A percentile compares a stretch with the other conserved stretches of the same genome.
phyloP scores from a whole-genome alignment of 2,329 filamentous ascomycete genomes.

The Achaetomium macrosporum region DNA sequence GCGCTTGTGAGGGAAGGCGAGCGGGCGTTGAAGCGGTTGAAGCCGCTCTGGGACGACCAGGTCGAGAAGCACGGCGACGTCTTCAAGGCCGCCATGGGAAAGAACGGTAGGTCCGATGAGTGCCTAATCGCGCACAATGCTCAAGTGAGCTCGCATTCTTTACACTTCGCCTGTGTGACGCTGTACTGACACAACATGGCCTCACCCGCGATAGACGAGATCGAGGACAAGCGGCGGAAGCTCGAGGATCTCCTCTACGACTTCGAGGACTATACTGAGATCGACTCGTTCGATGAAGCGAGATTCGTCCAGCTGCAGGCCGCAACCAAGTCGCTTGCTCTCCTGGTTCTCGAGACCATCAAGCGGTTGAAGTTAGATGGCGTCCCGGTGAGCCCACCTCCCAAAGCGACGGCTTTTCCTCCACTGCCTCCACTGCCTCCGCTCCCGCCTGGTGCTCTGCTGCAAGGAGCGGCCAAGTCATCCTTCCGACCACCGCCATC shows the following conservation, averaged over 20 bases:
- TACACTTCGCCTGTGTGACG: not conserved
- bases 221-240: constrained; percentile 42
- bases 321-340: constrained; percentile 43
- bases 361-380: constrained; percentile 48
- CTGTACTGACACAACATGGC: not conserved
- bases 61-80: constrained; percentile 43
- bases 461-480: not conserved
- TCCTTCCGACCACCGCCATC: not conserved
- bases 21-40: constrained; percentile 40
- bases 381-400: constrained; percentile 10
- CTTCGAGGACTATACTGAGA: constrained; percentile 50
- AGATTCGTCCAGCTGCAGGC: constrained; percentile 46
- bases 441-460: not conserved
- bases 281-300: constrained; percentile 44
- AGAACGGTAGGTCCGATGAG: constrained; percentile 40
- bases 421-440: not conserved
- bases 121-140: too few relatives aligned
- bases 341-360: constrained; percentile 45
- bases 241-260: constrained; percentile 49
- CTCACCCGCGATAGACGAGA: constrained; percentile 36
- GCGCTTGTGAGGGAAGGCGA: constrained; percentile 34
- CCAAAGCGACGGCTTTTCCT: not conserved
- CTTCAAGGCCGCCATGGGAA: constrained; percentile 48
- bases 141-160: too few relatives aligned
- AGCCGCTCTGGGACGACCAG: constrained; percentile 45